A percentile compares a stretch with the other conserved stretches of the same genome.
Conservation (phyloP, 495 filamentous ascomycete species). For the Aspergillus incahuasiensis region DNA sequence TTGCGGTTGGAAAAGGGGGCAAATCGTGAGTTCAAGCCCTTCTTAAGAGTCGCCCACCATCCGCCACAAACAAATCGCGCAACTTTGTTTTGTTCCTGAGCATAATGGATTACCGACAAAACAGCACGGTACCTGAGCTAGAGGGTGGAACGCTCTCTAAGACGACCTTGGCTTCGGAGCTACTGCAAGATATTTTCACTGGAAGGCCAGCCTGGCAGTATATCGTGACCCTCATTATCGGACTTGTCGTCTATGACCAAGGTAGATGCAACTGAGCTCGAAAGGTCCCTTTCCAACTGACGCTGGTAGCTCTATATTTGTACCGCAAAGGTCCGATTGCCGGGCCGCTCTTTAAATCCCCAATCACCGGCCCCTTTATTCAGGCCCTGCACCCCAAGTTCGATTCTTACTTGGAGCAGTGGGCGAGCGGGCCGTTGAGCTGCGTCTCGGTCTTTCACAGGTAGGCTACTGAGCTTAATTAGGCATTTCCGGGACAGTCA, state of each 20-base stretch:
- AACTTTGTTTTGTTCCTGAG: too few relatives aligned
- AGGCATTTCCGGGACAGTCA: too few relatives aligned
- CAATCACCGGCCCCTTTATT: slow-evolving; percentile 88
- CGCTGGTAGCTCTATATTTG: slow-evolving; percentile 64
- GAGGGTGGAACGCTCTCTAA: background rate
- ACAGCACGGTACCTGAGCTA: too few relatives aligned
- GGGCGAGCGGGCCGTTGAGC: slow-evolving; percentile 77
- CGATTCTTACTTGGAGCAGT: slow-evolving; percentile 76
- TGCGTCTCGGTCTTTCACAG: slow-evolving; percentile 97
- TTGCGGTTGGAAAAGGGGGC: too few relatives aligned
- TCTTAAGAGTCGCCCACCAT: too few relatives aligned
- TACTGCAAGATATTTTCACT: background rate
- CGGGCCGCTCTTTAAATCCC: slow-evolving; percentile 73
- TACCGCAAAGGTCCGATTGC: slow-evolving; percentile 75
- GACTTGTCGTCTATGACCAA: slow-evolving; percentile 32
- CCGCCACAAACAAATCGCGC: too few relatives aligned
- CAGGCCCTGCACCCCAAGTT: slow-evolving; percentile 84
- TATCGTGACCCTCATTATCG: slow-evolving; percentile 20
- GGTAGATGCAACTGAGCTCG: slow-evolving; percentile 11
- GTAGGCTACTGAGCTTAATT: slow-evolving; percentile 42
- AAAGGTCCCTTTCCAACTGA: background rate
- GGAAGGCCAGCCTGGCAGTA: slow-evolving; percentile 29
- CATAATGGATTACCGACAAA: too few relatives aligned
- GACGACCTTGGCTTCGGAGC: background rate
- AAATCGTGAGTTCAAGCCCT: too few relatives aligned